Percentiles rank a stretch among this genome's conserved stretches.
Conservation (phyloP, 2,329 filamentous ascomycete species). For the Xylariaceae sp. region DNA sequence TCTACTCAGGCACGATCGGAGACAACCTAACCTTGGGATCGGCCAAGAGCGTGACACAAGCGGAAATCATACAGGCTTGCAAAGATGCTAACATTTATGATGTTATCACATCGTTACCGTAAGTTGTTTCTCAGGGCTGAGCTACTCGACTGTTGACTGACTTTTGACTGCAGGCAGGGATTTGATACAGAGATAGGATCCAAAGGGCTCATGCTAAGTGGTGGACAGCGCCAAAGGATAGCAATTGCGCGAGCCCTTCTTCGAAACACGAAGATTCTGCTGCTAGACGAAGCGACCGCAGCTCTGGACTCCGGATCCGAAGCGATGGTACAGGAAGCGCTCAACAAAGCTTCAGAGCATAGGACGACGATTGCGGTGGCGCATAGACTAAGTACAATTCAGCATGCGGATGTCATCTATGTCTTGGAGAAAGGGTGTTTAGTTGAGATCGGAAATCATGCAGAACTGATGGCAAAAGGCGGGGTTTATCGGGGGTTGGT, state of each 20-base stretch:
- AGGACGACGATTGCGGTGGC: constrained; percentile 70
- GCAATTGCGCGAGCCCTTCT: constrained; percentile 57
- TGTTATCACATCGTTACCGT: constrained; percentile 60
- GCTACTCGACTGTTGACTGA: too few relatives aligned
- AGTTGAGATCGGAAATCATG: constrained; percentile 24
- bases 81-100: constrained; percentile 63
- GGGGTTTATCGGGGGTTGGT: constrained; percentile 66
- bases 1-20: constrained; percentile 54
- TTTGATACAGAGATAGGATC: constrained; percentile 65
- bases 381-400: constrained; percentile 71
- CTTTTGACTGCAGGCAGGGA: not conserved
- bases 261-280: constrained; percentile 58
- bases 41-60: constrained; percentile 43
- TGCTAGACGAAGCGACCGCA: constrained; percentile 69
- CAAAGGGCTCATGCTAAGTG: constrained; percentile 60
- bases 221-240: constrained; percentile 44
- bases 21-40: constrained; percentile 59
- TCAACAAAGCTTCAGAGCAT: constrained; percentile 57
- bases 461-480: constrained; percentile 30
- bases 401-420: constrained; percentile 72
- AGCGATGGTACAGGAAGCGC: constrained; percentile 58
- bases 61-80: constrained; percentile 52
- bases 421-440: constrained; percentile 83
- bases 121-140: constrained; percentile 26
- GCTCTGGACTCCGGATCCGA: constrained; percentile 55